phyloP scores from a whole-genome alignment of 2,329 filamentous ascomycete genomes.

The Clonostachys chloroleuca region DNA sequence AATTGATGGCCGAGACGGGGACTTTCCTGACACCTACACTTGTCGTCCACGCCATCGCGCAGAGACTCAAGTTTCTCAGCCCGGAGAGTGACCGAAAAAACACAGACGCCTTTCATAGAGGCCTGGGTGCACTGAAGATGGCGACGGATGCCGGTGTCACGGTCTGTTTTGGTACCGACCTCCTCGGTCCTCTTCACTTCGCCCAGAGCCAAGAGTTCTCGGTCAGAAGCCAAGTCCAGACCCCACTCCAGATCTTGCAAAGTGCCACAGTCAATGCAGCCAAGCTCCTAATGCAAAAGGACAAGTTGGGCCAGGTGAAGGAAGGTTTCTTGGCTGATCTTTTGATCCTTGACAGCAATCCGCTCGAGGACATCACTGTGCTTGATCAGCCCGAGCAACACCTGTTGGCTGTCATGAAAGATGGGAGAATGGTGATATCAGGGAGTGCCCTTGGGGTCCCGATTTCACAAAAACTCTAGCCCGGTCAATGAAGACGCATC shows the following conservation, averaged over 20 bases:
- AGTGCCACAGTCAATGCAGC: constrained; percentile 41
- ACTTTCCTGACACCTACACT: constrained; percentile 50
- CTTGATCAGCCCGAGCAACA: constrained; percentile 41
- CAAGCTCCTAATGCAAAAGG: constrained; percentile 37
- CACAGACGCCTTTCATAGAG: constrained; percentile 37
- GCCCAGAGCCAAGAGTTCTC: constrained; percentile 25
- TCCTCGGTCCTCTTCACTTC: constrained; percentile 20
- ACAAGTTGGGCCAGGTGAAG: constrained; percentile 42
- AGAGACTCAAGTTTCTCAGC: constrained; percentile 37
- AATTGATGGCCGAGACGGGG: constrained; percentile 41
- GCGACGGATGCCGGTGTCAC: constrained; percentile 46
- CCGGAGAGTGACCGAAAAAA: constrained; percentile 43
- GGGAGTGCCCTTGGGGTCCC: too few species aligned
- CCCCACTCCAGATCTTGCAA: constrained; percentile 14
- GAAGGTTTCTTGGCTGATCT: constrained; percentile 48
- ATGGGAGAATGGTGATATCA: constrained; percentile 26
- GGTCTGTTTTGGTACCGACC: constrained; percentile 47
- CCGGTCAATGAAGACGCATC: too few species aligned
- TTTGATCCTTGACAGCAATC: constrained; percentile 45
- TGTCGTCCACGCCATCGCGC: constrained; percentile 45
- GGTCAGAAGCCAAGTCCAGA: constrained; percentile 14
- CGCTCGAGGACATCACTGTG: constrained; percentile 48
- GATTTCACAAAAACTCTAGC: too few species aligned
- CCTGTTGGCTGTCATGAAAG: constrained; percentile 48
- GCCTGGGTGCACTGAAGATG: constrained; percentile 39